phyloP scores from a whole-genome alignment of 1,284 basidiomycete species.

The Ustilago trichophora region DNA sequence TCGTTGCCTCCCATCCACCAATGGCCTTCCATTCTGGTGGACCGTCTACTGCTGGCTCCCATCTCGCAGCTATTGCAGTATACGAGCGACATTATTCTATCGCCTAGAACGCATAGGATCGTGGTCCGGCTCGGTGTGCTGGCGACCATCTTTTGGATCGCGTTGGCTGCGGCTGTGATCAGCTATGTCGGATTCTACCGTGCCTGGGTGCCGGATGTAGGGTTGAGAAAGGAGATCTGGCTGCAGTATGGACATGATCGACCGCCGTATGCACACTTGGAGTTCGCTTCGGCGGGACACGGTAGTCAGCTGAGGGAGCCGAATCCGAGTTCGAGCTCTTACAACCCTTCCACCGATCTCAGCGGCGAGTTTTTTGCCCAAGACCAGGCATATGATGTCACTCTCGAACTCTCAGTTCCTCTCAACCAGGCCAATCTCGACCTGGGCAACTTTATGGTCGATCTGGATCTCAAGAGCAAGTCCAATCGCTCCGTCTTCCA shows the following conservation, averaged over 20 bases:
- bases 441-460: slow-evolving; percentile 63
- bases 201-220: slow-evolving; percentile 62
- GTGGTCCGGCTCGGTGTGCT: slow-evolving; percentile 58
- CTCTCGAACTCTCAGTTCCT: slow-evolving; percentile 60
- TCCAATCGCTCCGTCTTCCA: slow-evolving; percentile 28
- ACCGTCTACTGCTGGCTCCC: slow-evolving; percentile 42
- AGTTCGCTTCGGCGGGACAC: slow-evolving; percentile 19
- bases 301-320: slow-evolving; percentile 15
- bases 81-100: slow-evolving; percentile 52
- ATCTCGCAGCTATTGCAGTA: slow-evolving; percentile 23
- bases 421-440: slow-evolving; percentile 59
- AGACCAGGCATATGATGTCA: slow-evolving; percentile 63
- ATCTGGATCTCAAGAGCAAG: slow-evolving; percentile 46
- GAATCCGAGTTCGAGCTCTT: slow-evolving; percentile 25
- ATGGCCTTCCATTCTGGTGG: slow-evolving; percentile 49
- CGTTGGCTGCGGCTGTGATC: slow-evolving; percentile 51
- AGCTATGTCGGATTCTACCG: slow-evolving; percentile 64
- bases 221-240: slow-evolving; percentile 55
- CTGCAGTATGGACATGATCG: slow-evolving; percentile 54
- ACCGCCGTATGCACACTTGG: slow-evolving; percentile 35
- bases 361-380: slow-evolving; percentile 48
- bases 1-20: slow-evolving; percentile 42
- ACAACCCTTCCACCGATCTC: slow-evolving; percentile 19
- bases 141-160: slow-evolving; percentile 52
- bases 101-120: slow-evolving; percentile 60